phyloP scores from a whole-genome alignment of 1,139 yeast genomes.

The Scheffersomyces titani region DNA sequence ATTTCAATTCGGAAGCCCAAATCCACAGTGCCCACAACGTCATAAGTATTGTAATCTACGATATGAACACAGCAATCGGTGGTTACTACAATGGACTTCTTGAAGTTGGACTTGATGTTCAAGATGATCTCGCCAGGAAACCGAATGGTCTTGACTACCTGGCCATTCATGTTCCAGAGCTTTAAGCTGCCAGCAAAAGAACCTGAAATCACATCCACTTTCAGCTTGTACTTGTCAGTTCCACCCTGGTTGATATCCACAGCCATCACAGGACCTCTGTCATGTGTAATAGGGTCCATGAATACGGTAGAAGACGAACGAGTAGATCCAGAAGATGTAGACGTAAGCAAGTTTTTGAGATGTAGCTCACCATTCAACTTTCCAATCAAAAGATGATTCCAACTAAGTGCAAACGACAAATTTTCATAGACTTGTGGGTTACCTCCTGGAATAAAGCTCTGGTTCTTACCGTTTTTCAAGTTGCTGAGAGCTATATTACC shows the following conservation, averaged over 20 bases:
- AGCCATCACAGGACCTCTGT: slow-evolving; percentile 17
- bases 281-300: slow-evolving; percentile 6
- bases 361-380: slow-evolving; percentile 29
- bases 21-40: slow-evolving; percentile 10
- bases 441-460: slow-evolving; percentile 44
- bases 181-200: slow-evolving; percentile 24
- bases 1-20: slow-evolving; percentile 14
- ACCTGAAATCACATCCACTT: slow-evolving; percentile 30
- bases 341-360: slow-evolving; percentile 34
- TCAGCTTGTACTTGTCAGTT: slow-evolving; percentile 26
- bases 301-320: slow-evolving; percentile 22
- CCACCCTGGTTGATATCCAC: slow-evolving; percentile 20
- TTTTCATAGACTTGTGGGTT: slow-evolving; percentile 21
- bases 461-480: slow-evolving; percentile 42
- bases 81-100: slow-evolving; percentile 23
- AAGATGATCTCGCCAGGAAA: slow-evolving; percentile 20
- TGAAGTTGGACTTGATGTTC: slow-evolving; percentile 34
- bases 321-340: slow-evolving; percentile 32
- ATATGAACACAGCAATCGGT: slow-evolving; percentile 20
- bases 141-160: slow-evolving; percentile 11
- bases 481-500: slow-evolving; percentile 43
- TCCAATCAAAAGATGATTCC: slow-evolving; percentile 37
- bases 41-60: slow-evolving; percentile 19
- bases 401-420: slow-evolving; percentile 27
- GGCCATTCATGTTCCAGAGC: slow-evolving; percentile 32